Evolutionary conservation across 2,329 filamentous ascomycete species (phyloP), one percentile per base, ranked within the genome.

Genomic region (Arthrocladium fulminans): DNA sequence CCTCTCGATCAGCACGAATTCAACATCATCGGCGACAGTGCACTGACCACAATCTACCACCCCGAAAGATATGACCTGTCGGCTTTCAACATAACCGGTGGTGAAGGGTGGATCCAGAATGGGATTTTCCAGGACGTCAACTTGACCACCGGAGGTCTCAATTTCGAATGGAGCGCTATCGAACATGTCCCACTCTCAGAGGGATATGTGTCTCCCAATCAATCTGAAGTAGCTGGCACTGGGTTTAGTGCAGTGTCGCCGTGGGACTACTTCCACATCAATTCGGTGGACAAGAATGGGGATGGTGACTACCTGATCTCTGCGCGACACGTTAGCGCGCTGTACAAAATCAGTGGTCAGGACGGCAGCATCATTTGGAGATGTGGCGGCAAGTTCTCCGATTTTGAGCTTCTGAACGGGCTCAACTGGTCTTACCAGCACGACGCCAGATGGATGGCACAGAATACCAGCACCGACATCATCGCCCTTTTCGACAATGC

Each of bases 101-200:
- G 72, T 3, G 63, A 74, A 51, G 72, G 72, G 1, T 76, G 71
- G 70, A 59, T 76, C 29, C 70, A 75, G 54, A 69, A 75, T 58
- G 72, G 72, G 47, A 64, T 74, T 2, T 75, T 76, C 51, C 73
- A 76, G 57, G 73, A 76, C 57, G 63, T 76, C 6, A 70, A 76
- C 15, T 66, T 75, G 30, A 70, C 73, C 45, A 74, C 70, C 6
- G 75, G 76, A 2, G 65, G 72, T 34, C 60, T 81, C 2, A 52
- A 80, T 9, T 81, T 80, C 53, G 76, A 81, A 54, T 81, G 77
- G 78, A 69, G 68, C 24, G 74, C 73, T 53, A 62, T 80, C 8
- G 75, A 79, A 49, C 73, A 80, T 59, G 66, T 78, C n/a, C 68
- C 73, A 53, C 71, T 71, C 1, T 66, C 66, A 2, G 61, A 65